Evolutionary conservation across 1,284 basidiomycete genomes (phyloP), one percentile per base, ranked within the genome.

Genomic region (Heterobasidion annosum): DNA sequence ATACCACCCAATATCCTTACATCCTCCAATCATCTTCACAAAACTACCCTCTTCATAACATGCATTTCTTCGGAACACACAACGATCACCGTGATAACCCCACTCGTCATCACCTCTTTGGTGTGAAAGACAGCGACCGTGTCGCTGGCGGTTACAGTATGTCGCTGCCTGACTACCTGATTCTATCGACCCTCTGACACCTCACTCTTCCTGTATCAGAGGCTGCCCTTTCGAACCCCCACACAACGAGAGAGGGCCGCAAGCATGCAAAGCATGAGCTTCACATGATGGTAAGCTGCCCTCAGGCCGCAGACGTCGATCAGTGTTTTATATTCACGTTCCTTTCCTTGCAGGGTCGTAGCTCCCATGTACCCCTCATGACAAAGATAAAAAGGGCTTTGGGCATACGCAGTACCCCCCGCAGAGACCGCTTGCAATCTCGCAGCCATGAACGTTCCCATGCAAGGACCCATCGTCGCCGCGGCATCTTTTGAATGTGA

Each of bases 111-210:
- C 55, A 63, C 48, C 62, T 65, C 46, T 70, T 70, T 59, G 67
- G 68, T 52, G 67, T 69, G 50, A 72, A 65, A 58, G 68, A 77
- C 63, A 68, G 63, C 50, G 70, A 75, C 58, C 74, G 73, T 48
- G 74, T 75, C 50, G 76, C 73, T 33, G 76, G 71, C 43, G 76
- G 74, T 35, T 74, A 75, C 64, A 78, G 77, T 77, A 61, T 61
- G 44, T 44, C 25, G 25, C 25, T 33, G 12, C 35, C 50, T 12
- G 19, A 13, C 25, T 32, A 16, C 52, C 43, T 12, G 7, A 35
- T 48, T 52, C 43, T 35, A 46, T 43, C 34, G 47, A 9, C 40
- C 51, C 37, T 44, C 48, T 43, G 9, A 3, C 9, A 51, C 7
- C 25, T 54, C 15, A 19, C 15, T 25, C 19, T 43, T 33, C 50